Evolutionary conservation across 257 asterid species (phyloP).

Genomic region (Striga asiatica): DNA sequence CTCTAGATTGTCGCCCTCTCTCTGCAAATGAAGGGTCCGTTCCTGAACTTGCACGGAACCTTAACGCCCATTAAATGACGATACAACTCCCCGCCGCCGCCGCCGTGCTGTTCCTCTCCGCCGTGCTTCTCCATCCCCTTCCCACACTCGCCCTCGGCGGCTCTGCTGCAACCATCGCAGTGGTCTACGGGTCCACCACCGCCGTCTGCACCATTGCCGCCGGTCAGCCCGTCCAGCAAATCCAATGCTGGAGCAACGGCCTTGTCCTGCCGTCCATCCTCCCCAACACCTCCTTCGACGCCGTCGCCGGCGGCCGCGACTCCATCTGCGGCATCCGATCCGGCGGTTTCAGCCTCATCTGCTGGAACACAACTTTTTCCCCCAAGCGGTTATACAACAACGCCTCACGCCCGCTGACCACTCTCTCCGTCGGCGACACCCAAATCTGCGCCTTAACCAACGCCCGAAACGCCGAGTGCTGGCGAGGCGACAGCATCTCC

Average conservation of each 20-base stretch:
- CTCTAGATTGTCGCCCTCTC: conserved; percentile 14
- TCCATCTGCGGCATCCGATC: conserved; percentile 64
- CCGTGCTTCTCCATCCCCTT: conserved; percentile 9
- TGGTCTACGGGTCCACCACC: conserved; percentile 50
- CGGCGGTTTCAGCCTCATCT: conserved; percentile 58
- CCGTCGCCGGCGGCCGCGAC: conserved; percentile 67
- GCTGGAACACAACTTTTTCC: conserved; percentile 44
- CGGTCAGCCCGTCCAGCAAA: conserved; percentile 34
- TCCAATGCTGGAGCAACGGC: conserved; percentile 69
- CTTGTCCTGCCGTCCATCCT: conserved; percentile 22
- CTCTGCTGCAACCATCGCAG: conserved; percentile 61
- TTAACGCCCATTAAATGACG: conserved; percentile 42
- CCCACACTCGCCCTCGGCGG: conserved; percentile 48
- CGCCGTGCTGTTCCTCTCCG: conserved; percentile 11
- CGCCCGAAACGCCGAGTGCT: conserved; percentile 34
- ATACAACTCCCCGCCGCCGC: conserved; percentile 20
- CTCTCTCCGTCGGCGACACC: conserved; percentile 47
- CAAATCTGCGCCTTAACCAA: conserved; percentile 55
- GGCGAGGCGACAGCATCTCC: conserved; percentile 40
- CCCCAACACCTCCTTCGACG: conserved; percentile 53
- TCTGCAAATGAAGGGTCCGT: conserved; percentile 35
- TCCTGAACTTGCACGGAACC: conserved; percentile 9
- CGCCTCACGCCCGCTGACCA: conserved; percentile 24
- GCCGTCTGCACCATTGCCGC: conserved; percentile 59
- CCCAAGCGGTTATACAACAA: conserved; percentile 52